Evolutionary conservation across 2,329 filamentous ascomycete genomes (phyloP).

Genomic region (Phialophora expanda): DNA sequence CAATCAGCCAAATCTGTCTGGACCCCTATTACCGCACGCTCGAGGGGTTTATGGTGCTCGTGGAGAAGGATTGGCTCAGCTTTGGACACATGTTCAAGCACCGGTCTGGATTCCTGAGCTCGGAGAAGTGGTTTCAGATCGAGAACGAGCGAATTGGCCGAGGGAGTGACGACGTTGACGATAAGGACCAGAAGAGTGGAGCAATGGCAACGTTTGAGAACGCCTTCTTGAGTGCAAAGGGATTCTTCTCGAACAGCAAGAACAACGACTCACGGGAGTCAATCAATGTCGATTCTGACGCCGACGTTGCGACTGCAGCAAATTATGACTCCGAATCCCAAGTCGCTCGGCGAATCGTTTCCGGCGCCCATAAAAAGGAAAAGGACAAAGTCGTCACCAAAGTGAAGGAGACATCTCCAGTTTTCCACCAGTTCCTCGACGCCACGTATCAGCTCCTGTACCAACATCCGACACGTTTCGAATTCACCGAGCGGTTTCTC

Average conservation of each 20-base stretch:
- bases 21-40: constrained; percentile 95
- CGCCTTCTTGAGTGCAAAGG: constrained; percentile 80
- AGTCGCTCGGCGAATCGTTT: constrained; percentile 46
- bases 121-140: constrained; percentile 91
- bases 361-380: constrained; percentile 39
- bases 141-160: constrained; percentile 79
- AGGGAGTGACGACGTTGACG: constrained; percentile 41
- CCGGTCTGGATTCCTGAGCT: constrained; percentile 83
- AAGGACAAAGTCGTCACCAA: constrained; percentile 72
- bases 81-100: constrained; percentile 98
- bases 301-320: constrained; percentile 61
- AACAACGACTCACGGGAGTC: constrained; percentile 67
- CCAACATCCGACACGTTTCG: constrained; percentile 86
- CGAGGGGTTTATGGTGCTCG: constrained; percentile 88
- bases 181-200: constrained; percentile 47
- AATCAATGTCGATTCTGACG: constrained; percentile 61
- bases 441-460: constrained; percentile 87
- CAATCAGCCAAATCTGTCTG: constrained; percentile 87
- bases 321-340: constrained; percentile 54
- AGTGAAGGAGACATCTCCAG: constrained; percentile 89
- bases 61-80: constrained; percentile 97
- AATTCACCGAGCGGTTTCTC: constrained; percentile 94
- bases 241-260: constrained; percentile 77
- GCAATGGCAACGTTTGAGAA: constrained; percentile 80
- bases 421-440: constrained; percentile 98